Evolutionary conservation across 2,329 filamentous ascomycete genomes (phyloP), one percentile per base, ranked within the genome.

Genomic region (Zymoseptoria crescenta): DNA sequence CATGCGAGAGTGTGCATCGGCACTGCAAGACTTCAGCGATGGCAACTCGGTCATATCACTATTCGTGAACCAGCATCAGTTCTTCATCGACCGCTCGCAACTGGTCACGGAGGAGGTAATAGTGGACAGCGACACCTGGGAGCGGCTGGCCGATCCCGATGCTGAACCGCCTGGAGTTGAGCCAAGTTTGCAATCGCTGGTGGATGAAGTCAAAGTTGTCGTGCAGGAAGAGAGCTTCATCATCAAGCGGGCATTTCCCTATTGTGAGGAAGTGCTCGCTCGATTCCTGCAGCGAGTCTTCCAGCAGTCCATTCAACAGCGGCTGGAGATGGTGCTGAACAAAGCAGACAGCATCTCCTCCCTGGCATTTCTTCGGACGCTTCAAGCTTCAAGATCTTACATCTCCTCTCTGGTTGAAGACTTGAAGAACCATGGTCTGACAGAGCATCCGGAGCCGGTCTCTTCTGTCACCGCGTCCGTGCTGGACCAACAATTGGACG

Each of bases 1-100:
- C 69, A 99, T 99, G 95, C 87, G 90, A 77, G 94, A 97, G 72
- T 99, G 94, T 72, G 90, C 95, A 57, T 89, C 89, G 69, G 94
- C 96, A 49, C 79, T 99, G 62, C 83, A 94, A 72, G 94, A 97
- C 75, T 99, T 99, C 80, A 96, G 93, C 73, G 91, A 94, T 56
- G 94, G 94, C 55, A 86, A 91, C 59, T 97, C 92, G 72, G 94
- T 97, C 60, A 96, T 96, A 74, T 93, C 90, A 13, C 81, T 93
- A 9, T 99, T 97, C 74, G 93, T 99, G 70, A 99, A 99, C 72
- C 94, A 99, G 74, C 95, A 99, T 75, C 91, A 96, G 70, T 99
- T 99, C 81, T 99, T 99, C 76, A 96, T 99, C 70, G 94, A 97
- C 72, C 83, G 92, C 27, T 94, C 91, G 66, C 93, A 97, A 73